These are phyloP conservation scores for Blastobotrys peoriensis DNA, from an alignment of 805 yeast species.

Conservation along the genomic window DNA sequence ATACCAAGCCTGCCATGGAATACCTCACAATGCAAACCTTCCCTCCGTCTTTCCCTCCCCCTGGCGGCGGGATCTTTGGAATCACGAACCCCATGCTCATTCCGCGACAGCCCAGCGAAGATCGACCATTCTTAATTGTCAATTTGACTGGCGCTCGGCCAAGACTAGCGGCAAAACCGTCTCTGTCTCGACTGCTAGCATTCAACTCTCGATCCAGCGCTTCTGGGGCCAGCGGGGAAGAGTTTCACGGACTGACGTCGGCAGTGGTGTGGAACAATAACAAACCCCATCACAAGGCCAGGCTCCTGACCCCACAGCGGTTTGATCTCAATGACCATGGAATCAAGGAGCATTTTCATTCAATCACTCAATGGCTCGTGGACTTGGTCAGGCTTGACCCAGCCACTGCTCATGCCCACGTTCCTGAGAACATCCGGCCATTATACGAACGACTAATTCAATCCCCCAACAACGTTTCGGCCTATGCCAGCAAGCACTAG, in stretches of 20 bases:
- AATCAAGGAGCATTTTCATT: background rate
- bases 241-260: background rate
- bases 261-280: background rate
- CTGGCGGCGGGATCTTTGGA: conserved; percentile 15
- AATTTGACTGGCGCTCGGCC: background rate
- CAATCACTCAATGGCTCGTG: background rate
- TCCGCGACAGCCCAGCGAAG: conserved; percentile 6
- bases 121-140: background rate
- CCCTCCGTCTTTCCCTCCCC: conserved; percentile 2
- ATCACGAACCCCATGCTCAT: conserved; percentile 24
- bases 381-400: background rate
- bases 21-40: conserved; percentile 24
- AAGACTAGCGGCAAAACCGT: background rate
- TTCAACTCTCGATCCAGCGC: background rate
- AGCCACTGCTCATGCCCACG: background rate
- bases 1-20: conserved; percentile 16
- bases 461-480: background rate
- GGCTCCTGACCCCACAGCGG: conserved; percentile 6
- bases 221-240: background rate
- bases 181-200: background rate
- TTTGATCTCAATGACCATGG: background rate
- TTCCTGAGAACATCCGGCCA: background rate
- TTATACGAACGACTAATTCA: background rate
- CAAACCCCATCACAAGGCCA: conserved; percentile 4
- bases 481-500: background rate